phyloP scores from a whole-genome alignment of 306 rosid species.

The Boehmeria nivea region DNA sequence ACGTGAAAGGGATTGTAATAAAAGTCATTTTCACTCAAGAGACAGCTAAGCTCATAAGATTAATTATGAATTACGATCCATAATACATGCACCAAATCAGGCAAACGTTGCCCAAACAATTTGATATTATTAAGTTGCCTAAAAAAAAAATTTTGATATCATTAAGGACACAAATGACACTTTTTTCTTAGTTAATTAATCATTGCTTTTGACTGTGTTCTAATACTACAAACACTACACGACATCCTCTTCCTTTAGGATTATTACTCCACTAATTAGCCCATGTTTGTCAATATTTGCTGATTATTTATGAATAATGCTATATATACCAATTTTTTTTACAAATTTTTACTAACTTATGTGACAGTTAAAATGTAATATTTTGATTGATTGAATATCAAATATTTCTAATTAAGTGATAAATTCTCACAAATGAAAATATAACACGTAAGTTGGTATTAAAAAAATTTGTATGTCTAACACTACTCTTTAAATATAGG shows the following conservation, averaged over 20 bases:
- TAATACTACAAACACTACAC: background rate
- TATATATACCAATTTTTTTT: background rate
- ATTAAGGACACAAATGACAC: too few species aligned
- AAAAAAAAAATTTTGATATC: background rate
- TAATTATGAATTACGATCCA: background rate
- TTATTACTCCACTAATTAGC: background rate
- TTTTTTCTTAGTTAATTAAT: background rate
- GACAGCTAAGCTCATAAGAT: constrained; percentile 13
- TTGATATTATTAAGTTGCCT: too few species aligned
- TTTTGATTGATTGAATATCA: too few species aligned
- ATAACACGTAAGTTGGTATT: too few species aligned
- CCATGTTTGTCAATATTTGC: background rate
- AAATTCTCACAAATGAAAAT: too few species aligned
- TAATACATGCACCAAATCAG: background rate
- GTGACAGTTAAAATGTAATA: too few species aligned
- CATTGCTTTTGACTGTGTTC: background rate
- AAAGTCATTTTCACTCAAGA: background rate
- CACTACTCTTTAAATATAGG: too few species aligned
- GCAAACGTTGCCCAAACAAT: too few species aligned
- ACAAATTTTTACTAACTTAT: too few species aligned
- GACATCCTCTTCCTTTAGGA: constrained; percentile 13
- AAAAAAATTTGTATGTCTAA: too few species aligned
- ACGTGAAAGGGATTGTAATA: background rate
- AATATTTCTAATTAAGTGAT: too few species aligned
- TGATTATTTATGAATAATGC: background rate